These are phyloP conservation scores for Termitomyces sp. DNA, from an alignment of 768 basidiomycete species.

Conservation along the genomic window DNA sequence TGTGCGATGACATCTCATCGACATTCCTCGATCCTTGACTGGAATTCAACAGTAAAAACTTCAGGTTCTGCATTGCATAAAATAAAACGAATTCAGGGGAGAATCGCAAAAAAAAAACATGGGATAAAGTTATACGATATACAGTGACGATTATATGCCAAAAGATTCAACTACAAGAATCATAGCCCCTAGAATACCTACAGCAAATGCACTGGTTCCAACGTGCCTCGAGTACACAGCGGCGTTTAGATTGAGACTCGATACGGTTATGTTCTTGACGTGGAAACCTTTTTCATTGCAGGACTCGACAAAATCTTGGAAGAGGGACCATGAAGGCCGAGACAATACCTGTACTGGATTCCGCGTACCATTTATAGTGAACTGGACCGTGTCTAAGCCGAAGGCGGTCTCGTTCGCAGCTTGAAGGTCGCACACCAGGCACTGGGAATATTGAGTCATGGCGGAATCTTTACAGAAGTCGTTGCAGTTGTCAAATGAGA, in stretches of 20 bases:
- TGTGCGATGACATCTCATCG: background rate
- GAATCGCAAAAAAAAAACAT: background rate
- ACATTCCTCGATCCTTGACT: background rate
- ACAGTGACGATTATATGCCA: background rate
- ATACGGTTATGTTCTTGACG: background rate
- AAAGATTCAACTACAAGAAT: background rate
- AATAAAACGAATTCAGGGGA: background rate
- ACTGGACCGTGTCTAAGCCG: background rate
- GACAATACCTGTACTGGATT: background rate
- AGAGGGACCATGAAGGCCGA: background rate
- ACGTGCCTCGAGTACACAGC: background rate
- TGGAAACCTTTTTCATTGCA: background rate
- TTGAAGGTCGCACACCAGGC: background rate
- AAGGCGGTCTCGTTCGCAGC: background rate
- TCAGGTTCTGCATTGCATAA: background rate
- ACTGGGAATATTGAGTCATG: background rate
- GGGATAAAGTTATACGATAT: background rate
- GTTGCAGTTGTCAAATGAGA: background rate
- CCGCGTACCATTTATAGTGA: background rate
- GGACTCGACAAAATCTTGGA: background rate
- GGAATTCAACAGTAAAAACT: background rate
- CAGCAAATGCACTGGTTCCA: background rate
- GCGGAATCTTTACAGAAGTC: background rate
- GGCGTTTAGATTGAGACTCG: background rate
- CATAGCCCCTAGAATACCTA: background rate